Evolutionary conservation across 345 rosid species (phyloP).

Genomic region (Melaleuca alternifolia): DNA sequence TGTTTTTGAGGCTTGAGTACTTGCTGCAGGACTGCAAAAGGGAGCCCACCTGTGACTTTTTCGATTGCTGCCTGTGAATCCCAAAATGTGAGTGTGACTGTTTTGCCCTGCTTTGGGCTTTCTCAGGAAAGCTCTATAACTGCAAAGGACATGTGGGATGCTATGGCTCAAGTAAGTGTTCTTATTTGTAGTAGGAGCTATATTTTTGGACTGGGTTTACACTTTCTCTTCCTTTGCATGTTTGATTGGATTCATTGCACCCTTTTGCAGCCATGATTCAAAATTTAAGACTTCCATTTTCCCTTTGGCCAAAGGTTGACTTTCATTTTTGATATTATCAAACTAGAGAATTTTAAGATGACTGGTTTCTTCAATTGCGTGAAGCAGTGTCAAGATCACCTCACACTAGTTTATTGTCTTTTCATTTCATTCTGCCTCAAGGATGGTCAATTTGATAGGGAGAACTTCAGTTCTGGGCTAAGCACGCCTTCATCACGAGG

Average conservation of each 20-base stretch:
- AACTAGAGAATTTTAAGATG: neutral
- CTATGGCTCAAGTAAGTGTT: conserved; percentile 53
- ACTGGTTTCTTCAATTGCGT: neutral
- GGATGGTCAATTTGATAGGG: conserved; percentile 68
- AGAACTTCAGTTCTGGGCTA: conserved; percentile 53
- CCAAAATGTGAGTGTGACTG: conserved; percentile 89
- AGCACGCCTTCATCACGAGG: conserved; percentile 72
- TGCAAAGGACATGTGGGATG: conserved; percentile 79
- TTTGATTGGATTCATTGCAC: neutral
- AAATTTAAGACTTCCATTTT: neutral
- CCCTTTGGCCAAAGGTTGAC: neutral
- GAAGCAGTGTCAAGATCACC: neutral
- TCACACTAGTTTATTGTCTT: neutral
- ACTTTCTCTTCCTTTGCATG: neutral
- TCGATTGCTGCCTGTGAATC: conserved; percentile 95
- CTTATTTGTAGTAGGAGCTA: neutral
- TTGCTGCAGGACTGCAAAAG: conserved; percentile 74
- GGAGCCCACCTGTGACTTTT: conserved; percentile 91
- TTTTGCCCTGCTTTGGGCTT: conserved; percentile 83
- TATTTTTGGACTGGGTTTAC: neutral
- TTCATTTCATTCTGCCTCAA: neutral
- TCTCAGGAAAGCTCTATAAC: conserved; percentile 62
- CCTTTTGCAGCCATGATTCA: neutral
- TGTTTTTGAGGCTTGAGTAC: conserved; percentile 6
- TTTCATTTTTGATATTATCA: neutral